Conservation (phyloP, 768 basidiomycete species). For the Glaciozyma antarctica region DNA sequence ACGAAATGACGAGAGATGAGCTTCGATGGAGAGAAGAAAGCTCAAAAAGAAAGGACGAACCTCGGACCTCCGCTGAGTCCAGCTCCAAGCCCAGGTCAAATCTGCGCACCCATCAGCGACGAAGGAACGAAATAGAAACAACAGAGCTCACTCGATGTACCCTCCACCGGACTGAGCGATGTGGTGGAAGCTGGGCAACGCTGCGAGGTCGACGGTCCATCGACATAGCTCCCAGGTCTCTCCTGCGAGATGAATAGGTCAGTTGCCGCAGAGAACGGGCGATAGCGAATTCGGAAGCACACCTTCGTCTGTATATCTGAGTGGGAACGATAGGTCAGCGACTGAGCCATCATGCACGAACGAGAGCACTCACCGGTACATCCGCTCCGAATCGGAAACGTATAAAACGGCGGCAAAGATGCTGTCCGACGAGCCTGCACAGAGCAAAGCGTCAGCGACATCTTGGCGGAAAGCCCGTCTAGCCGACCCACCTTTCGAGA, state of each 20-base stretch:
- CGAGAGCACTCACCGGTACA: constrained; percentile 45
- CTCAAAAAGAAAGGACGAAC: neutral
- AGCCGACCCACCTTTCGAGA: neutral
- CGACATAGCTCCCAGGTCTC: constrained; percentile 34
- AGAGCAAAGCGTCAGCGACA: constrained; percentile 19
- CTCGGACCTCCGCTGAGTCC: constrained; percentile 29
- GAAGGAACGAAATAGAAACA: neutral
- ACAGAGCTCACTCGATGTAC: constrained; percentile 1
- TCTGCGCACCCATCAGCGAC: neutral
- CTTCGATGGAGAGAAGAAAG: neutral
- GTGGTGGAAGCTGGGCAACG: constrained; percentile 46
- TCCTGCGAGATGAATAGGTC: constrained; percentile 41
- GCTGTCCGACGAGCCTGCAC: constrained; percentile 42
- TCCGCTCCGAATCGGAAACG: constrained; percentile 30
- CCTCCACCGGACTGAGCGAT: constrained; percentile 1
- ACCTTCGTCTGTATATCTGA: constrained; percentile 1
- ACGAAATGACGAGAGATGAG: neutral
- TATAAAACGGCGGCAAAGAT: constrained; percentile 72
- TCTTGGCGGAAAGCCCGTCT: too few species aligned
- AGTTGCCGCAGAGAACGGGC: neutral
- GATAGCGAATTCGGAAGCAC: neutral
- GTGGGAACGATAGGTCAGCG: neutral
- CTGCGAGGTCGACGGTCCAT: constrained; percentile 75
- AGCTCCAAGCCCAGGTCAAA: constrained; percentile 24
- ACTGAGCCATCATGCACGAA: neutral